Conservation (phyloP, 176 grass and related monocot species). For the Cenchrus americanus region DNA sequence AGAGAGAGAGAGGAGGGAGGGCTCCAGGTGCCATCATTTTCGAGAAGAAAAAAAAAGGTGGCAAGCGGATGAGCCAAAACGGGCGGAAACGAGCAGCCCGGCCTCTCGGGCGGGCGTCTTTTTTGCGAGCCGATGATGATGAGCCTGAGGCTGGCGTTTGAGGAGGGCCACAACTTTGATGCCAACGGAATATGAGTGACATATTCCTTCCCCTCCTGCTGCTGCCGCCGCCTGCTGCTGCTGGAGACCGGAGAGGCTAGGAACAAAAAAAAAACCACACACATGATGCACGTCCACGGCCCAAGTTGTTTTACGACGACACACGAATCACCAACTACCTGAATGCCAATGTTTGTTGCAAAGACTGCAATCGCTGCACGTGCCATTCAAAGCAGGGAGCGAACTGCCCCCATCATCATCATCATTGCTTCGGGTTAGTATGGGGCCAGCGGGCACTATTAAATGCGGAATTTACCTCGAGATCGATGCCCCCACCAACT, state of each 20-base stretch:
- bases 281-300: too few relatives aligned
- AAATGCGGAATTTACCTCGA: conserved; percentile 56
- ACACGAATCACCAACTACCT: too few relatives aligned
- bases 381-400: conserved; percentile 20
- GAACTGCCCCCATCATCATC: conserved; percentile 1
- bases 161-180: conserved; percentile 50
- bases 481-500: conserved; percentile 46
- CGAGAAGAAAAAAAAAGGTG: neutral
- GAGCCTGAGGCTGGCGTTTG: conserved; percentile 33
- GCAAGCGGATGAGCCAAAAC: neutral
- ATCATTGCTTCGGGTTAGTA: neutral
- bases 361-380: neutral
- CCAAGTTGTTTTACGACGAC: too few relatives aligned
- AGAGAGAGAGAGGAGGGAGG: neutral
- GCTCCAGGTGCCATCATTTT: conserved; percentile 25
- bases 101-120: neutral
- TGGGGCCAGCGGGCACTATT: conserved; percentile 24
- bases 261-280: too few relatives aligned
- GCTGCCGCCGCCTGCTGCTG: neutral
- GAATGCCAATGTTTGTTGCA: neutral
- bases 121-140: conserved; percentile 9
- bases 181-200: conserved; percentile 49
- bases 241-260: neutral
- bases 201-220: conserved; percentile 44
- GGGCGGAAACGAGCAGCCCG: neutral